Evolutionary conservation across 495 filamentous ascomycete genomes (phyloP), one percentile per base, ranked within the genome.

Genomic region (Penicillium manginii): DNA sequence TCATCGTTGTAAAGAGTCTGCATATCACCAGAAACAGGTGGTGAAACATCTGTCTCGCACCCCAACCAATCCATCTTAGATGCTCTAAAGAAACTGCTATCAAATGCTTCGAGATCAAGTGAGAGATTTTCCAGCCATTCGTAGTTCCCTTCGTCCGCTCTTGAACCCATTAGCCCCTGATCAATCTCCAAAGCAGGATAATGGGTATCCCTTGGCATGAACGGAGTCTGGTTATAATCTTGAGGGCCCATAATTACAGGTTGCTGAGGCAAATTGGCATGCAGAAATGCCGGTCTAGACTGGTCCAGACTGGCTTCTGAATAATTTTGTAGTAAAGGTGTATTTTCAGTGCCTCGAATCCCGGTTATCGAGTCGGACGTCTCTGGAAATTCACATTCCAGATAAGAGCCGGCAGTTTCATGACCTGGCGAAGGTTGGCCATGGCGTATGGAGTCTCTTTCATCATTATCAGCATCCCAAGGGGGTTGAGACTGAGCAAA

Each of bases 11-110:
- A 46, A 46, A 46, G 5, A 7, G 18, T 11, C 17, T 46, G 43
- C 43, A 19, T 17, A 10, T 46, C 43, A n/a, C 43, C 21, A 19
- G 43, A 17, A 46, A 17, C 17, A 11, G 21, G 43, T 3, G 43
- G 11, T 2, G 17, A 46, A 17, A 23, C 43, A 46, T 19, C 17
- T 37, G 43, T 46, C 2, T 46, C 43, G 17, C 43, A 22, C 15
- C 43, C 43, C 17, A 46, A 7, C 43, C 43, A 46, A 23, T 46
- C 43, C 43, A 46, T 46, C 21, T 17, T 46, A 15, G 43, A 46
- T 46, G 43, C 43, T 46, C 43, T 46, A 23, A 46, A 46, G 11
- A 46, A 15, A 17, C 21, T 46, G 21, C 43, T 19, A 23, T 46
- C 43, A 17, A 46, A 46, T 3, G 14, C 43, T 23, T 46, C 43